Conservation (phyloP, 1,284 basidiomycete species). For the Polyporus tsugae region DNA sequence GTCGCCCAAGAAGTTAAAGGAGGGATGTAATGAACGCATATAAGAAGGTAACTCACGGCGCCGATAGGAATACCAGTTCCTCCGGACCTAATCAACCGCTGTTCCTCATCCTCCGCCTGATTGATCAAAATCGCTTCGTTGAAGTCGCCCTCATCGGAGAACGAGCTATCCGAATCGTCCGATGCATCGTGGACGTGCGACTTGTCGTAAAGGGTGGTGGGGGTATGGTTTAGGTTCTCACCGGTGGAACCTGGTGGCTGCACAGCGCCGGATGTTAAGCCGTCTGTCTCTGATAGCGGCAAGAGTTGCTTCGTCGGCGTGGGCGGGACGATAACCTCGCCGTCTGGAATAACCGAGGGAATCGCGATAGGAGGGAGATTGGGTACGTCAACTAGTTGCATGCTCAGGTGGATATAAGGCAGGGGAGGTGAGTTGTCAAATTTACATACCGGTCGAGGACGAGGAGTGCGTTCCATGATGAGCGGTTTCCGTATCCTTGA, state of each 20-base stretch:
- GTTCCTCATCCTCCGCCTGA: slow-evolving; percentile 82
- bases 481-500: slow-evolving; percentile 33
- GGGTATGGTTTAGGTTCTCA: slow-evolving; percentile 47
- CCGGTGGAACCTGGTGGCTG: slow-evolving; percentile 76
- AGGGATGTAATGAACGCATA: background rate
- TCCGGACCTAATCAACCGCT: slow-evolving; percentile 79
- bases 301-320: slow-evolving; percentile 54
- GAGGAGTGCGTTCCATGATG: slow-evolving; percentile 37
- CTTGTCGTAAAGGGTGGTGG: slow-evolving; percentile 38
- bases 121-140: slow-evolving; percentile 54
- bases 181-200: slow-evolving; percentile 45
- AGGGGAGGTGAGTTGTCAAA: background rate
- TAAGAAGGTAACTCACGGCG: slow-evolving; percentile 61
- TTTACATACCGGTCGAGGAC: slow-evolving; percentile 32
- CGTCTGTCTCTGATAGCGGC: slow-evolving; percentile 61
- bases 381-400: slow-evolving; percentile 20
- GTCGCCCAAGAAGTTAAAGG: background rate
- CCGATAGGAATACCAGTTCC: slow-evolving; percentile 86
- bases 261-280: slow-evolving; percentile 69
- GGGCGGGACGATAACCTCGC: slow-evolving; percentile 60
- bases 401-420: background rate
- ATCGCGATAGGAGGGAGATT: slow-evolving; percentile 24
- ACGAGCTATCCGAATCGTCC: slow-evolving; percentile 52
- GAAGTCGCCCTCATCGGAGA: slow-evolving; percentile 57
- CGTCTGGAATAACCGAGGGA: slow-evolving; percentile 25